These are phyloP conservation scores for Suillus fuscotomentosus DNA, from an alignment of 768 basidiomycete genomes.

Conservation along the genomic window DNA sequence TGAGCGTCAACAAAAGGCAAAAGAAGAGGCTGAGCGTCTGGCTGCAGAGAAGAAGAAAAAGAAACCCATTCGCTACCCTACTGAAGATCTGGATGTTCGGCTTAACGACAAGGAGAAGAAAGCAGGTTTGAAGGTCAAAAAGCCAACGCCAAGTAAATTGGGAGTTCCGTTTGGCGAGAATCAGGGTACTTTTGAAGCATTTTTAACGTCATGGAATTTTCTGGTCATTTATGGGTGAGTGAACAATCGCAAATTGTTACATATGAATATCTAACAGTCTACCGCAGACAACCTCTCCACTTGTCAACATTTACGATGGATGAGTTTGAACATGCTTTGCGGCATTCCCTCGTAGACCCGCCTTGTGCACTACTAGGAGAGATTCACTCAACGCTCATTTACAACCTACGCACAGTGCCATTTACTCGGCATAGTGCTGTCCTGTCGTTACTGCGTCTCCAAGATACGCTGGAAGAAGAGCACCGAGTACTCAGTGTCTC, in stretches of 20 bases:
- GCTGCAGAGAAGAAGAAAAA: slow-evolving; percentile 84
- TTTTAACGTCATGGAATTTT: slow-evolving; percentile 94
- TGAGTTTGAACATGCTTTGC: slow-evolving; percentile 86
- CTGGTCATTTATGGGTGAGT: slow-evolving; percentile 89
- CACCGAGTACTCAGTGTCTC: slow-evolving; percentile 51
- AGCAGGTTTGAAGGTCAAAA: slow-evolving; percentile 64
- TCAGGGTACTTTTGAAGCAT: slow-evolving; percentile 71
- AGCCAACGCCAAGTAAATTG: slow-evolving; percentile 62
- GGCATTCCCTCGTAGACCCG: slow-evolving; percentile 67
- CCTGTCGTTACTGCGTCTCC: slow-evolving; percentile 52
- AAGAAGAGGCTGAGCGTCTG: slow-evolving; percentile 69
- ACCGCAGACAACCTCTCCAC: slow-evolving; percentile 75
- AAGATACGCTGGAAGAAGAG: slow-evolving; percentile 42
- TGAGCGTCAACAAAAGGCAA: slow-evolving; percentile 60
- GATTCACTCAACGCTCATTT: slow-evolving; percentile 86
- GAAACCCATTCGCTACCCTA: slow-evolving; percentile 88
- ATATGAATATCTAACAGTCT: slow-evolving; percentile 6
- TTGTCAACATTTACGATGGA: slow-evolving; percentile 90
- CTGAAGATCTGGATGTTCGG: slow-evolving; percentile 86
- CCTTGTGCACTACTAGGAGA: slow-evolving; percentile 82
- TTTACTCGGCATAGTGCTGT: slow-evolving; percentile 76
- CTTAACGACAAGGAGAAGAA: slow-evolving; percentile 82
- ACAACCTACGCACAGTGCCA: slow-evolving; percentile 80
- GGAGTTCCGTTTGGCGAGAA: slow-evolving; percentile 69
- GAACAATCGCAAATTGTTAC: neutral